Evolutionary conservation across 2,329 filamentous ascomycete genomes (phyloP), one percentile per base, ranked within the genome.

Genomic region (Bipolaris sorokiniana): DNA sequence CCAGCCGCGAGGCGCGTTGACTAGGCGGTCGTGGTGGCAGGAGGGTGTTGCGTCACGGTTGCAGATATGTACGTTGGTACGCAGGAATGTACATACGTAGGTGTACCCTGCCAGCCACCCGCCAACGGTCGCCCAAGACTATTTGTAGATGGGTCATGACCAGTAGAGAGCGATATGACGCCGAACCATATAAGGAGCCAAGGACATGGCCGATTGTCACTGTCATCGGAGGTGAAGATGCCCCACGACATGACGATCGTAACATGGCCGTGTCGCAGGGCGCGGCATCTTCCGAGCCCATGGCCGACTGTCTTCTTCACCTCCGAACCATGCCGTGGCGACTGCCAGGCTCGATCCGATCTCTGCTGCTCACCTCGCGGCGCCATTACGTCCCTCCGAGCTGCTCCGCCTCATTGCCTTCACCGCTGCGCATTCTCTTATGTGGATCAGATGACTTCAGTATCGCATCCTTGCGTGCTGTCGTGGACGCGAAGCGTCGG

Each of bases 391-490:
- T 18, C 55, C 66, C 66, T 11, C 51, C 54, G 40, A 51, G 48
- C 36, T 40, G 58, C 9, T 51, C 57, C n/a, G 10, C 51, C 13
- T 42, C 31, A 15, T 23, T 16, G 15, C 20, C 57, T 11, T 71
- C 82, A 15, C 90, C 91, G 3, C 81, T 99, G 31, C 84, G 88
- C 33, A 92, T 99, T 51, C 84, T 99, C 3, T 99, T 97, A 78
- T 98, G 93, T 78, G 95, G 95, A 61, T 95, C 94, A 3, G 95
- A 99, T 76, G 83, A 88, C 2, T 97, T 98, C 77, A 97, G 94
- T 79, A 89, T 89, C 68, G 84, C 84, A 50, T 91, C 92, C 1
- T 81, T 99, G 48, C 79, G 80, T 56, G 90, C 90, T 5, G 79
- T 99, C 33, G 76, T 89, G 66, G 70, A 78, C 5, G 89, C 91